Evolutionary conservation across 225 moss, liverwort and hornwort genomes (phyloP), one percentile per base, ranked within the genome.

Genomic region (Climacium dendroides): DNA sequence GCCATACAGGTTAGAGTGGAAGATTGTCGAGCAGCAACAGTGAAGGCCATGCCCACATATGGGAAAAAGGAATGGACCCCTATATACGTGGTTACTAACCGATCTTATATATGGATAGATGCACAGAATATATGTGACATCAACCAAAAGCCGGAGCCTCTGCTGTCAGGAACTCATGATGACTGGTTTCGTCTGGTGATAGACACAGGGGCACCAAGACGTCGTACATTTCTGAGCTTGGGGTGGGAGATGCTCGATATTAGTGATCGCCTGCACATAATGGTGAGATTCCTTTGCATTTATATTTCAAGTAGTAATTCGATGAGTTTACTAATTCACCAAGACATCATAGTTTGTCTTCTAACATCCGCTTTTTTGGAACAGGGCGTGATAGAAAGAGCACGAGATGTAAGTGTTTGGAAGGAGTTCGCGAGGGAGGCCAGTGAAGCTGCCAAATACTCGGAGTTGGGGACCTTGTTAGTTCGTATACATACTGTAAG

Each of bases 181-280:
- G 92, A 92, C 80, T 92, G 95, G 90, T 92, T 91, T 63, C 92
- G 90, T 84, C 88, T 89, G 71, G 94, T 97, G 85, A 88, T 88
- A 88, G 96, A 98, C 87, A 90, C 90, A 88, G 92, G 89, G 87
- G 89, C 95, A 67, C 95, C 96, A 83, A 93, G 96, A 77, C 94
- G 94, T 87, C 94, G 96, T 89, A 96, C 91, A 89, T 94, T 98
- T 90, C 85, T 98, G 81, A 92, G 94, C 88, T 91, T 98, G 89
- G 96, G 96, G 57, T 96, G 94, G 87, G 98, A 98, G 82, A 98
- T 98, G 94, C 96, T 98, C 69, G 98, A 98, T 88, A 98, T 98
- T 82, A 98, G 98, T 88, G 98, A 98, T 85, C 96, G 97, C 78
- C 94, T 97, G 69, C 98, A 98, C 64, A 96, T 96, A 65, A 89